Evolutionary conservation across 192 early-diverging fungal genomes (phyloP).

Genomic region (Kappamyces sp.): DNA sequence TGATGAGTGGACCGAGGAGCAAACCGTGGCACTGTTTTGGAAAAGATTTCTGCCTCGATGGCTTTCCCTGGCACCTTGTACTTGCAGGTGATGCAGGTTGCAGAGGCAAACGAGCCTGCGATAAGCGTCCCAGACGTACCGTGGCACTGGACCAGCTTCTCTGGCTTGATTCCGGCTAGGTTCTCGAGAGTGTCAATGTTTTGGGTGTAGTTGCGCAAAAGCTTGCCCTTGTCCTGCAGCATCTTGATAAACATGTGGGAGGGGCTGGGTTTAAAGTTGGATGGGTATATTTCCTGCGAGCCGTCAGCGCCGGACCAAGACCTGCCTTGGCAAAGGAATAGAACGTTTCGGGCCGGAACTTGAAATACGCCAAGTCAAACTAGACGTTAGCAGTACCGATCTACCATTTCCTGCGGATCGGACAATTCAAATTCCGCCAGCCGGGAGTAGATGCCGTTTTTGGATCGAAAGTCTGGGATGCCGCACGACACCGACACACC

Average conservation of each 20-base stretch:
- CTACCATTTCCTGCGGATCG: slow-evolving; percentile 72
- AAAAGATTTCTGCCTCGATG: slow-evolving; percentile 74
- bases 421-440: slow-evolving; percentile 79
- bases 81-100: slow-evolving; percentile 80
- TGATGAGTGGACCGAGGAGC: not conserved
- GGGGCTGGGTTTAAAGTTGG: slow-evolving; percentile 79
- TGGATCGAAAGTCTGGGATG: slow-evolving; percentile 94
- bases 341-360: slow-evolving; percentile 79
- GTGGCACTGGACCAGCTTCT: slow-evolving; percentile 80
- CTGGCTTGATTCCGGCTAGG: slow-evolving; percentile 63
- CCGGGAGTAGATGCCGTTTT: slow-evolving; percentile 83
- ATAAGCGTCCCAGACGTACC: slow-evolving; percentile 37
- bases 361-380: slow-evolving; percentile 94
- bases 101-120: slow-evolving; percentile 88
- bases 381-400: slow-evolving; percentile 15
- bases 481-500: slow-evolving; percentile 87
- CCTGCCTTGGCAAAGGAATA: slow-evolving; percentile 83
- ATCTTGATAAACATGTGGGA: slow-evolving; percentile 84
- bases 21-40: slow-evolving; percentile 21
- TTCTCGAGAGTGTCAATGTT: slow-evolving; percentile 96
- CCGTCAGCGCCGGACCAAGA: not conserved
- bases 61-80: slow-evolving; percentile 68
- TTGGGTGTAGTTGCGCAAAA: slow-evolving; percentile 93
- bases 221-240: slow-evolving; percentile 75
- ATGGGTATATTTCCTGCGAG: slow-evolving; percentile 72